Evolutionary conservation across 2,329 filamentous ascomycete species (phyloP), one percentile per base, ranked within the genome.

Genomic region (Ophiostoma ips): DNA sequence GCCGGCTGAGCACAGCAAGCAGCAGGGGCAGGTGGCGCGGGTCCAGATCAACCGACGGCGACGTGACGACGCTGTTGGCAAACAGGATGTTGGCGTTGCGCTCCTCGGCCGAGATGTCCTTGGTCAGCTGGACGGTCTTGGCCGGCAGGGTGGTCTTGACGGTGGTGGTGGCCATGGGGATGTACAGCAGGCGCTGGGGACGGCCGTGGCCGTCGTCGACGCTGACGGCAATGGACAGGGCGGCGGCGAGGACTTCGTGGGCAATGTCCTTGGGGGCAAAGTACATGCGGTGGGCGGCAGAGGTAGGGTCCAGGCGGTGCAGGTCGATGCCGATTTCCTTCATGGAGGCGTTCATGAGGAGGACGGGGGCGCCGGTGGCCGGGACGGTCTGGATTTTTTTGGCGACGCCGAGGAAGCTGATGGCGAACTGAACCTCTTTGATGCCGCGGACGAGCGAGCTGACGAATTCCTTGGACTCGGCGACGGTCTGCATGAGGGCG

Each of bases 271-370:
- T 83, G 19, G 84, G 80, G 2, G 89, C 86, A 62, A 98, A 98
- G 66, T 98, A 96, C 92, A 96, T 98, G 55, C 92, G 81, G 71
- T 98, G 92, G 0, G 90, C 88, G 1, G 92, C 88, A 15, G 89
- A 95, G 59, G 87, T 90, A 38, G 87, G 83, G 62, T 98, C 90
- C 50, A 98, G 75, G 19, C 90, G 81, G 62, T 96, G 83, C 37
- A 98, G 71, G 61, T 98, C 92, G 61, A 98, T 77, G 53, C 90
- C 90, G 38, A 98, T 80, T 63, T 98, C 94, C 64, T 98, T 96
- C 77, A 95, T 94, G 7, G 90, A 88, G 41, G 89, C 76, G 60
- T 90, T 95, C 51, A 56, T 54, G 53, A 95, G 72, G 53, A 84
- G 79, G 8, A 95, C 75, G 3, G 87, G 82, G n/a, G 75, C 72